Percentiles rank a stretch among this genome's conserved stretches.
These are phyloP conservation scores for Trichoderma hamatum DNA, from an alignment of 2,329 filamentous ascomycete genomes.

Conservation along the genomic window DNA sequence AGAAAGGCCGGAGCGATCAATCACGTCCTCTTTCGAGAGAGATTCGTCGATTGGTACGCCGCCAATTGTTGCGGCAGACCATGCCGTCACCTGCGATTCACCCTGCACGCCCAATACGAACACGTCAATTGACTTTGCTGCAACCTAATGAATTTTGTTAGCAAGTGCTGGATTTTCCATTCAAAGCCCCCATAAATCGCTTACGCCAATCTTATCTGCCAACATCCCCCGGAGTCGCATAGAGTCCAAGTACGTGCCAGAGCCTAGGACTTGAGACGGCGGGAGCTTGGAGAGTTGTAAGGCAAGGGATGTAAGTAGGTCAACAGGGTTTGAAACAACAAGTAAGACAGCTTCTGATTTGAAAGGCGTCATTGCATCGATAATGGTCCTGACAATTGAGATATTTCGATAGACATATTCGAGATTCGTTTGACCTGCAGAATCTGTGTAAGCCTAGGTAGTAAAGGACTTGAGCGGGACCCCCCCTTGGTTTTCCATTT, in stretches of 20 bases:
- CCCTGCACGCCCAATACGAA: conserved; percentile 34
- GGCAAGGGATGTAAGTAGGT: conserved; percentile 56
- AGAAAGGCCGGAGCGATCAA: conserved; percentile 43
- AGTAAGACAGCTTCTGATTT: conserved; percentile 45
- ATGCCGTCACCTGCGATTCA: conserved; percentile 32
- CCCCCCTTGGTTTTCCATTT: neutral
- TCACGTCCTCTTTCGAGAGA: neutral
- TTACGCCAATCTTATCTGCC: conserved; percentile 35
- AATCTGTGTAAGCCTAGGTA: neutral
- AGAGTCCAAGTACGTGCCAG: conserved; percentile 57
- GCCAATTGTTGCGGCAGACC: conserved; percentile 33
- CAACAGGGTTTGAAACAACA: conserved; percentile 43
- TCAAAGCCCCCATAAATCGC: neutral
- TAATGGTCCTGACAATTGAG: conserved; percentile 50
- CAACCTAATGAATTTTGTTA: neutral
- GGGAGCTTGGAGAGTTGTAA: conserved; percentile 52
- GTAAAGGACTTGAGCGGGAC: too few species aligned
- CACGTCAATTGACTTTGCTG: conserved; percentile 26
- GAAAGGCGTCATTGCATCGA: conserved; percentile 53
- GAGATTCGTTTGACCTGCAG: neutral
- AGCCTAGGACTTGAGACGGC: conserved; percentile 53
- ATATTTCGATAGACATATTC: conserved; percentile 47
- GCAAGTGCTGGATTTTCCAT: neutral
- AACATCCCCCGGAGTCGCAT: conserved; percentile 51
- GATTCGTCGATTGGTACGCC: conserved; percentile 29